Conservation (phyloP, 129 eudicot species). For the Centella asiatica region DNA sequence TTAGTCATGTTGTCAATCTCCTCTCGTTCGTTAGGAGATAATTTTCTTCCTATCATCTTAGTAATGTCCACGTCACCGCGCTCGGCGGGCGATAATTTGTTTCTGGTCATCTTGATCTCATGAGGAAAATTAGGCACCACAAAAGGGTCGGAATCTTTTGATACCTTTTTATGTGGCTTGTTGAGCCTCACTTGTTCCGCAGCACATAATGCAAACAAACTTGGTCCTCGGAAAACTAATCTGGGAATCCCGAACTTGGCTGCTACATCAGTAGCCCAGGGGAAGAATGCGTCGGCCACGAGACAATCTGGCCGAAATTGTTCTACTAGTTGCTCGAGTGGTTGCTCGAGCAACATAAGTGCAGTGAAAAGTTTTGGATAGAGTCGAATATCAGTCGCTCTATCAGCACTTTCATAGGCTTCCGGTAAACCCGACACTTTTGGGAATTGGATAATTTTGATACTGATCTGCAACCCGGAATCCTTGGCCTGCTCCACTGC, state of each 20-base stretch:
- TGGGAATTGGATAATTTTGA: background rate
- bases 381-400: background rate
- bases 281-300: constrained; percentile 20
- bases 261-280: constrained; percentile 20
- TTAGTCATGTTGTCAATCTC: background rate
- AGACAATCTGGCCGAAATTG: constrained; percentile 30
- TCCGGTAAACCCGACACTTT: background rate
- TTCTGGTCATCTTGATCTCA: background rate
- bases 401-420: background rate
- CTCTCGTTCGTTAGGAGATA: too few species aligned
- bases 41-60: too few species aligned
- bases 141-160: constrained; percentile 18
- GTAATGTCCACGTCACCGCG: too few species aligned
- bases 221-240: constrained; percentile 18
- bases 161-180: constrained; percentile 14
- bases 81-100: constrained; percentile 7
- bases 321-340: too few species aligned
- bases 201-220: constrained; percentile 19
- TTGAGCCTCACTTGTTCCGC: background rate
- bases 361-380: background rate
- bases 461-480: background rate
- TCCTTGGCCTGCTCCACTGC: background rate
- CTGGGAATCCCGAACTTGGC: constrained; percentile 18
- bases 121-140: constrained; percentile 21
- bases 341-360: background rate